Base-by-base conservation (phyloP, 2,329 filamentous ascomycete genomes). In the Lachnellula hyalina region DNA sequence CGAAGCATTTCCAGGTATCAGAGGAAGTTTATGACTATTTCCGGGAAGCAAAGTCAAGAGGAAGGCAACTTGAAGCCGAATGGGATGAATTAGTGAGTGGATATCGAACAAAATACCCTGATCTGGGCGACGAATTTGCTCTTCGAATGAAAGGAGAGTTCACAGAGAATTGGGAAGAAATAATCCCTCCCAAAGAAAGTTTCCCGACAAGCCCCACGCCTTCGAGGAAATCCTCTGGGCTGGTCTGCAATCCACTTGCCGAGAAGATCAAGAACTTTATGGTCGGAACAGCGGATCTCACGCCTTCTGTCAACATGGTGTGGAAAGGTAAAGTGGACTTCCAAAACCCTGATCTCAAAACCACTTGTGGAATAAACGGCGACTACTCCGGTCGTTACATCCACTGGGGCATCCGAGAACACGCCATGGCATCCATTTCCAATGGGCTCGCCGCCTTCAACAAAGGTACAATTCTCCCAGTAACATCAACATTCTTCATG, bases 401-500 rank as follows among this genome's bases (percentile, higher is more conserved):
- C 59, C 81, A 81, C 66, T 84, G 75, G 65, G 82, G 81, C 40
- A 77, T 85, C 52, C 77, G 82, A 5, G 81, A 84, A 61, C 81
- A 84, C 63, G 81, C 81, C 52, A 85, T 86, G 83, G 75, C 74
- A 2, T 70, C 76, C 32, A 78, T 82, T 23, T 75, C 76, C 6
- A 82, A 82, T 64, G 83, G 82, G 3, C 68, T 86, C 4, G 81
- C 83, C 0, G 83, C 83, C 1, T 85, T 74, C 56, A 71, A 73
- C 55, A 77, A 74, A 36, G 77, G 74, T 23, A 81, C 80, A 0
- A 76, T 84, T 59, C 68, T 85, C 7, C 81, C 81, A 0, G 69
- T 84, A 36, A 85, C 81, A 1, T 77, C 78, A 0, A 76, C 74
- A 4, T 85, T 84, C 70, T 83, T 84, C 72, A 84, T 85, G 78